Evolutionary conservation across 2,329 filamentous ascomycete species (phyloP).

Genomic region (Colletotrichum australisinense): DNA sequence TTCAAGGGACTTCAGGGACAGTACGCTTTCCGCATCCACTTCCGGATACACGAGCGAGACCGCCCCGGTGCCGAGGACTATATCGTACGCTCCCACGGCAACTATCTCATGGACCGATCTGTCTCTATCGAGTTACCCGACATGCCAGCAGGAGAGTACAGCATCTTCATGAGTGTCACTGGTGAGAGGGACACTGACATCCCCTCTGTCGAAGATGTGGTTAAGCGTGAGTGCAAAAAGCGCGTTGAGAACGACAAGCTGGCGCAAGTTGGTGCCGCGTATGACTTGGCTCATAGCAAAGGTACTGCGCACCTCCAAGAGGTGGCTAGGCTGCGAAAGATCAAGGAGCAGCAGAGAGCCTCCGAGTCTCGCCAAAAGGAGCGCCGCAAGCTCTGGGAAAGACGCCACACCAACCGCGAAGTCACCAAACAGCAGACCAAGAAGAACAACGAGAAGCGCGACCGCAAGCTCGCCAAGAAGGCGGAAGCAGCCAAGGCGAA

Average conservation of each 20-base stretch:
- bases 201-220: constrained; percentile 65
- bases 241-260: constrained; percentile 68
- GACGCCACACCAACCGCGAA: constrained; percentile 56
- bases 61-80: constrained; percentile 66
- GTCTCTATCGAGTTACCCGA: constrained; percentile 68
- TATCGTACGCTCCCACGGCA: constrained; percentile 68
- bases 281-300: constrained; percentile 71
- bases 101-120: constrained; percentile 68
- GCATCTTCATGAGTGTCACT: constrained; percentile 66
- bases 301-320: constrained; percentile 63
- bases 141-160: constrained; percentile 67
- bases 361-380: constrained; percentile 58
- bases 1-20: constrained; percentile 71
- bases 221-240: constrained; percentile 60
- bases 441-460: constrained; percentile 51
- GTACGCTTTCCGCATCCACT: constrained; percentile 63
- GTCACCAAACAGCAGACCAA: constrained; percentile 54
- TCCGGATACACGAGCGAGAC: constrained; percentile 62
- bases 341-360: constrained; percentile 61
- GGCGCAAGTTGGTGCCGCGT: constrained; percentile 66
- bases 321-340: constrained; percentile 60
- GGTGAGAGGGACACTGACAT: constrained; percentile 57
- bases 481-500: constrained; percentile 35
- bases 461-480: constrained; percentile 37
- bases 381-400: constrained; percentile 61